Conservation (phyloP, 1,139 yeast species). For the Kodamaea suecica region DNA sequence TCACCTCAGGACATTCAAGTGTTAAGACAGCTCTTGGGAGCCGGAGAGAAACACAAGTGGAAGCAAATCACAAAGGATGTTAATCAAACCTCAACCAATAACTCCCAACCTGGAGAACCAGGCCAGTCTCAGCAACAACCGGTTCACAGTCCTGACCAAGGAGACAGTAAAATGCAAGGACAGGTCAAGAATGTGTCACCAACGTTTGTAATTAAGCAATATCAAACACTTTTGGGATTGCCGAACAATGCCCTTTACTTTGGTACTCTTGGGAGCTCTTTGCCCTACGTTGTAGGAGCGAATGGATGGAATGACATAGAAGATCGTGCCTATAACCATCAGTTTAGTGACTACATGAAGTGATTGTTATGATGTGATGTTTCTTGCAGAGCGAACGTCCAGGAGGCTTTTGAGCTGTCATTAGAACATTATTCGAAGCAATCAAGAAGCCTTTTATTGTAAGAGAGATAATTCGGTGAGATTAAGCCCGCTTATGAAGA, state of each 20-base stretch:
- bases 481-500: no score
- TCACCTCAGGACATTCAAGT: conserved; percentile 38
- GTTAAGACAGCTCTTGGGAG: conserved; percentile 35
- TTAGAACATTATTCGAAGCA: no score
- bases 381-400: not conserved
- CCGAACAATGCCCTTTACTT: conserved; percentile 40
- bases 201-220: conserved; percentile 45
- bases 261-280: conserved; percentile 39
- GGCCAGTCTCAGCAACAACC: conserved; percentile 6
- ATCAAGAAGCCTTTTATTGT: no score
- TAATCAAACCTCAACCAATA: conserved; percentile 24
- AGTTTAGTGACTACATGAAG: conserved; percentile 17
- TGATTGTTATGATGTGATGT: no score
- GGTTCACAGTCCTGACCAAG: conserved; percentile 8
- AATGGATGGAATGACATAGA: conserved; percentile 41
- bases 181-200: conserved; percentile 40
- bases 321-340: conserved; percentile 17
- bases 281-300: conserved; percentile 39
- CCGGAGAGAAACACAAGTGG: conserved; percentile 48
- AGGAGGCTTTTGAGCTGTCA: no score
- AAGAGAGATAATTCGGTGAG: no score
- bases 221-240: conserved; percentile 39
- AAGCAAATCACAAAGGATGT: conserved; percentile 46
- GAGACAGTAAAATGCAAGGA: conserved; percentile 11
- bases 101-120: conserved; percentile 1